Evolutionary conservation across 2,329 filamentous ascomycete genomes (phyloP), one percentile per base, ranked within the genome.

Genomic region (Cladosporium sp.): DNA sequence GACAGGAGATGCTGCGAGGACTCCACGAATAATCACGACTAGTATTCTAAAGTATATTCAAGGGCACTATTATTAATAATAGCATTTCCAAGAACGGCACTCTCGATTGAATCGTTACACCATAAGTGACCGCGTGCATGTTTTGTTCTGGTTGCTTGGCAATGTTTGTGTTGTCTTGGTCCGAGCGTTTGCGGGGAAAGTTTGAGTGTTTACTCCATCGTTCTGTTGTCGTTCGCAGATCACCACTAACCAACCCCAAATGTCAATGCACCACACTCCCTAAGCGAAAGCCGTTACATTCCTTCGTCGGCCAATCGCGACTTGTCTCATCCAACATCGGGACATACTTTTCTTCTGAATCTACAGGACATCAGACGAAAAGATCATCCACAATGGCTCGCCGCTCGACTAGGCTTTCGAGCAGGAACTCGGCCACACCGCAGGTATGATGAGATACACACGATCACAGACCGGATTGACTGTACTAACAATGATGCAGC

Each of bases 381-480:
- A 40, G n/a, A 24, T 32, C 13, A 37, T 32, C 3, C 37, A 54
- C 24, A n/a, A 58, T 58, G 56, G 56, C 56, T n/a, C 56, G 56
- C 34, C 56, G 56, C 25, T 58, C 56, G 19, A 54, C 56, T 10
- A 58, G 56, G 35, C 40, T 58, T 15, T 51, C 45, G 34, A 53
- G 56, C 50, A 40, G 56, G 25, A 54, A 47, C 50, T 58, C 56
- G 22, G 37, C 56, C 42, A 58, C 56, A 22, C 63, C 63, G 37
- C 63, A 65, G 59, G 63, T 64, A 56, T 36, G 39, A 49, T 37
- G n/a, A 44, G 17, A 36, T 45, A 24, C 22, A 25, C 45, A 8
- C 25, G 4, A 3, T 28, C 20, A n/a, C 20, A 15, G 42, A 25
- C 42, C n/a, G 42, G 22, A 28, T 19, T 17, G 19, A 4, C 2